Conservation (phyloP, 208 protist genomes). For the Leishmania tarentolae region DNA sequence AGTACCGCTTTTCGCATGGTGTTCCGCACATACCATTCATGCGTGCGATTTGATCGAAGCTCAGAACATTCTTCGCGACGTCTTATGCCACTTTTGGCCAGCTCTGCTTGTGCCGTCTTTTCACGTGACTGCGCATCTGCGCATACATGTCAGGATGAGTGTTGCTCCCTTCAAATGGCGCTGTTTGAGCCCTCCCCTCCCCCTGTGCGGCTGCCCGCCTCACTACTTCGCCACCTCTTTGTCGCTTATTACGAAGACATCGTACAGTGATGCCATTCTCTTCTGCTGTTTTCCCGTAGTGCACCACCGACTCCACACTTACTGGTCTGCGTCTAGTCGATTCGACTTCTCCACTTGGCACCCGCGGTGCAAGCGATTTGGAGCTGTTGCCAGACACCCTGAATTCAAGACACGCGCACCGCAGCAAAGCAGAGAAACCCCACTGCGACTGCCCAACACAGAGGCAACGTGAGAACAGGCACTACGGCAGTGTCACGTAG, state of each 20-base stretch:
- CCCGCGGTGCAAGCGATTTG: not conserved
- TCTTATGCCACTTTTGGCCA: not conserved
- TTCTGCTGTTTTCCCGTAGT: not conserved
- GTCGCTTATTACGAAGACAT: not conserved
- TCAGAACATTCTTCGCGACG: not conserved
- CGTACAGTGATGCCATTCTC: not conserved
- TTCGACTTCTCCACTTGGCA: not conserved
- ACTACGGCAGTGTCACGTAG: conserved; percentile 12
- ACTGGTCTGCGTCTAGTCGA: not conserved
- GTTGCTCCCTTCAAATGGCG: not conserved
- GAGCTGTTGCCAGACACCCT: not conserved
- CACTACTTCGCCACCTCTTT: not conserved
- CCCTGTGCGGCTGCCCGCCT: too few species aligned
- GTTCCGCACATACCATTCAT: too few species aligned
- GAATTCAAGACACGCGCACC: not conserved
- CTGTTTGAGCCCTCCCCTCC: not conserved
- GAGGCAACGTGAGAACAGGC: conserved; percentile 12
- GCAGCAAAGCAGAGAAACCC: conserved; percentile 4
- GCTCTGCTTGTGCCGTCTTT: not conserved
- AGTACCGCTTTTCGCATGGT: not conserved
- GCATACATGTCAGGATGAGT: not conserved
- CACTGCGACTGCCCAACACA: conserved; percentile 28
- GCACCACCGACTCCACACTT: not conserved
- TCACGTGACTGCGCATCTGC: not conserved
- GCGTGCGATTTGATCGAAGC: not conserved